Evolutionary conservation across 352 stramenopile species (phyloP).

Genomic region (Phytophthora meadii): DNA sequence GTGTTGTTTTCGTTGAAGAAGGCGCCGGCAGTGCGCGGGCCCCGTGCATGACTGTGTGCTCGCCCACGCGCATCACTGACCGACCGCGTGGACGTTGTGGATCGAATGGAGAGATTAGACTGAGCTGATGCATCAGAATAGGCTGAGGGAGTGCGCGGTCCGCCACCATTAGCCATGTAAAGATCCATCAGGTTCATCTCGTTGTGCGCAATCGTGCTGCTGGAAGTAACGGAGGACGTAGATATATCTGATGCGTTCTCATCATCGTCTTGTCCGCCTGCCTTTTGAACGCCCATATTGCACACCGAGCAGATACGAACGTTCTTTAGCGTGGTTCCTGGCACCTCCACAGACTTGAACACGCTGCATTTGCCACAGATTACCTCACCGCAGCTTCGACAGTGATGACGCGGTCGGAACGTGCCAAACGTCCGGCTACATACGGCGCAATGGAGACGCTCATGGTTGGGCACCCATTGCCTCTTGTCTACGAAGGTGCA

Average conservation of each 20-base stretch:
- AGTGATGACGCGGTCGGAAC: slow-evolving; percentile 87
- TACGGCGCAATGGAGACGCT: slow-evolving; percentile 74
- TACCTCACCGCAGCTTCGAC: slow-evolving; percentile 87
- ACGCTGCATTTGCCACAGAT: slow-evolving; percentile 90
- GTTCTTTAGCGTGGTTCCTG: slow-evolving; percentile 82
- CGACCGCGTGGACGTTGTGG: slow-evolving; percentile 71
- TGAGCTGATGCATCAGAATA: slow-evolving; percentile 81
- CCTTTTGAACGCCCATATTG: slow-evolving; percentile 87
- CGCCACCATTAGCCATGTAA: slow-evolving; percentile 63
- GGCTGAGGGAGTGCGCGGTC: slow-evolving; percentile 69
- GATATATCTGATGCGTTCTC: slow-evolving; percentile 81
- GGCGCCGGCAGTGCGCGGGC: slow-evolving; percentile 32
- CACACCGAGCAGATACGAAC: slow-evolving; percentile 86
- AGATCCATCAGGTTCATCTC: slow-evolving; percentile 89
- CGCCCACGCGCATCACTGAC: slow-evolving; percentile 50
- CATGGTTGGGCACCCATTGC: slow-evolving; percentile 84
- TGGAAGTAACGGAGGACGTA: slow-evolving; percentile 80
- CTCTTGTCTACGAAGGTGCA: slow-evolving; percentile 86
- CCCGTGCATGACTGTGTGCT: slow-evolving; percentile 26
- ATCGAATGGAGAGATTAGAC: slow-evolving; percentile 84
- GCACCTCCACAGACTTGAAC: slow-evolving; percentile 83
- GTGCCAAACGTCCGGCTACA: slow-evolving; percentile 78
- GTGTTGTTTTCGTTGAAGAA: slow-evolving; percentile 74
- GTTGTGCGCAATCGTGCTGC: slow-evolving; percentile 81
- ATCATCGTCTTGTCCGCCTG: slow-evolving; percentile 33